Evolutionary conservation across 495 filamentous ascomycete genomes (phyloP).

Genomic region (Aspergillus olivimuriae): DNA sequence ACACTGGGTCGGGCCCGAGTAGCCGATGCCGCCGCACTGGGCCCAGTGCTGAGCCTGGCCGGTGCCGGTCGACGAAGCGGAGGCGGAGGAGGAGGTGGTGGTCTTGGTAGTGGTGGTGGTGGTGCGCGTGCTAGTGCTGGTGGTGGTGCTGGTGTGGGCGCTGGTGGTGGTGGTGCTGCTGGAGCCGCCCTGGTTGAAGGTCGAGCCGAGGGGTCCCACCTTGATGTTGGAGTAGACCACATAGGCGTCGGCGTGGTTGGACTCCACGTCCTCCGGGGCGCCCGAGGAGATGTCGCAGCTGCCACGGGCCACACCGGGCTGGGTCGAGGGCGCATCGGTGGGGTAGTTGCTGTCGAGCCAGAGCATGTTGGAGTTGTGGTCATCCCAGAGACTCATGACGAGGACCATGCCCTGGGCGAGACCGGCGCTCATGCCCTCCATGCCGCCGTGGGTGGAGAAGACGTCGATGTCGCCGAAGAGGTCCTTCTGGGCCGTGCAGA

Average conservation of each 20-base stretch:
- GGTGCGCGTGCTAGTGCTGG: slow-evolving; percentile 16
- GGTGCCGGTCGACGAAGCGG: slow-evolving; percentile 9
- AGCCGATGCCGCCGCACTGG: slow-evolving; percentile 44
- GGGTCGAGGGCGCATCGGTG: slow-evolving; percentile 39
- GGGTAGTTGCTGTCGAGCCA: slow-evolving; percentile 76
- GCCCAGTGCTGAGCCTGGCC: slow-evolving; percentile 22
- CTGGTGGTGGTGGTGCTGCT: slow-evolving; percentile 9
- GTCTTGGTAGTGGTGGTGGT: slow-evolving; percentile 10
- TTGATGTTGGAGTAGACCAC: slow-evolving; percentile 65
- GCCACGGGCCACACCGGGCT: slow-evolving; percentile 59
- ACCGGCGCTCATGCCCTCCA: slow-evolving; percentile 48
- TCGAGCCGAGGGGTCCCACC: slow-evolving; percentile 60
- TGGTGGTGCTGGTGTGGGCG: slow-evolving; percentile 7
- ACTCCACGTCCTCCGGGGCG: slow-evolving; percentile 53
- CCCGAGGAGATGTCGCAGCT: slow-evolving; percentile 57
- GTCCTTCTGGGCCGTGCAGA: slow-evolving; percentile 54
- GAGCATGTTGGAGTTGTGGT: slow-evolving; percentile 67
- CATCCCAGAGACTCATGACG: slow-evolving; percentile 69
- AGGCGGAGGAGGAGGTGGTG: slow-evolving; percentile 20
- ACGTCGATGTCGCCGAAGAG: slow-evolving; percentile 55
- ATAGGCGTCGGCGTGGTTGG: slow-evolving; percentile 44
- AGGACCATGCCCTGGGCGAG: slow-evolving; percentile 58
- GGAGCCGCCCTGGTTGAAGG: slow-evolving; percentile 30
- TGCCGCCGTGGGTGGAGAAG: slow-evolving; percentile 56
- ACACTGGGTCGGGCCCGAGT: slow-evolving; percentile 29